These are phyloP conservation scores for Eucalyptus marginata DNA, from an alignment of 345 rosid species.

Conservation along the genomic window DNA sequence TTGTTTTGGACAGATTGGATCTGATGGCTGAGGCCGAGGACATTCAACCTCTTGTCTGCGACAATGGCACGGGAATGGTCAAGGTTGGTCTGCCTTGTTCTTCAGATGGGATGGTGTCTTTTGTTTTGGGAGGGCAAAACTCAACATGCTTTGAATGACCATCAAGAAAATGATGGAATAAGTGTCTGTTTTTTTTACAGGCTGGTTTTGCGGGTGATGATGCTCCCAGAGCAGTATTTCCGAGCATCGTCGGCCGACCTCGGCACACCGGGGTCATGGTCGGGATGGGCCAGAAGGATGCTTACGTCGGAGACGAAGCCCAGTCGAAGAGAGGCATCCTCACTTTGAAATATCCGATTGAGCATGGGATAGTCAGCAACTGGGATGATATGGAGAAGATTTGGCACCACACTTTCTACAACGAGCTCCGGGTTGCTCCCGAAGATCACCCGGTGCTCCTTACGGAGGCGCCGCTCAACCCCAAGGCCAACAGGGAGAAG, in stretches of 20 bases:
- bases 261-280: conserved; percentile 44
- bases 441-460: conserved; percentile 61
- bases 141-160: not conserved
- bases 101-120: not conserved
- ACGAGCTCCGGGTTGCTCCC: conserved; percentile 47
- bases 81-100: conserved; percentile 1
- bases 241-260: conserved; percentile 41
- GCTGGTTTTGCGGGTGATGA: conserved; percentile 64
- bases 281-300: conserved; percentile 46
- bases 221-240: conserved; percentile 65
- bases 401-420: conserved; percentile 45
- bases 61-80: conserved; percentile 25
- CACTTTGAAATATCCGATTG: conserved; percentile 38
- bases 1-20: not conserved
- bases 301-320: conserved; percentile 39
- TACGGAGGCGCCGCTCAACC: conserved; percentile 53
- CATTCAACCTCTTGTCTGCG: conserved; percentile 20
- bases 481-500: conserved; percentile 54
- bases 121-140: not conserved
- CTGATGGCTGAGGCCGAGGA: conserved; percentile 14
- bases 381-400: conserved; percentile 51
- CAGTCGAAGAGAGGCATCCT: conserved; percentile 40
- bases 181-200: not conserved
- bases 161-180: not conserved
- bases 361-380: conserved; percentile 39